Evolutionary conservation across 805 yeast genomes (phyloP).

Genomic region (Ogataea thermomethanolica): DNA sequence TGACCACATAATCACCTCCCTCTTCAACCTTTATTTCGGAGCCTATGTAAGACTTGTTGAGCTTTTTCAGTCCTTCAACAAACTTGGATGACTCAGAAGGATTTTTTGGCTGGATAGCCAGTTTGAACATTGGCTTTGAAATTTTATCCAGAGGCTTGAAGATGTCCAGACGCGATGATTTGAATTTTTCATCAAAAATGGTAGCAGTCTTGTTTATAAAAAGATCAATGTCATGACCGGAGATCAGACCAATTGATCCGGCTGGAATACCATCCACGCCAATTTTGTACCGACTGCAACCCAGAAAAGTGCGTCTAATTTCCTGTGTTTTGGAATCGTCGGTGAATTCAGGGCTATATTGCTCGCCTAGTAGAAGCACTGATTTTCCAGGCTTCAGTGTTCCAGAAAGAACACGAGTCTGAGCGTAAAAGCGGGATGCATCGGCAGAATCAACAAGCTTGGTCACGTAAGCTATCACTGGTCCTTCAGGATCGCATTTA

Average conservation of each 20-base stretch:
- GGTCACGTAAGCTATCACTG: conserved; percentile 50
- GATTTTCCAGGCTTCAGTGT: conserved; percentile 43
- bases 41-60: conserved; percentile 63
- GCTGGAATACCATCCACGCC: conserved; percentile 50
- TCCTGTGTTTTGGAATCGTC: conserved; percentile 48
- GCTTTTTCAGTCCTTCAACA: conserved; percentile 61
- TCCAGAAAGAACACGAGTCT: conserved; percentile 65
- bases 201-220: conserved; percentile 61
- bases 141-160: conserved; percentile 44
- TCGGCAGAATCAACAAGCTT: conserved; percentile 57
- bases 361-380: conserved; percentile 57
- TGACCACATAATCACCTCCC: conserved; percentile 78
- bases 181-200: conserved; percentile 35
- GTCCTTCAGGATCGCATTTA: conserved; percentile 38
- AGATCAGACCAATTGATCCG: conserved; percentile 67
- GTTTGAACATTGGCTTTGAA: conserved; percentile 61
- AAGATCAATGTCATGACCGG: conserved; percentile 53
- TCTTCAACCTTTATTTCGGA: conserved; percentile 73
- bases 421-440: conserved; percentile 48
- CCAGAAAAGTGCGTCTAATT: conserved; percentile 44
- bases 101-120: conserved; percentile 76
- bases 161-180: conserved; percentile 25
- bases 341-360: conserved; percentile 43
- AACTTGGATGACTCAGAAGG: conserved; percentile 78
- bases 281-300: conserved; percentile 69